phyloP scores from a whole-genome alignment of 1,284 basidiomycete species.

The Leccinum pseudoinsigne region DNA sequence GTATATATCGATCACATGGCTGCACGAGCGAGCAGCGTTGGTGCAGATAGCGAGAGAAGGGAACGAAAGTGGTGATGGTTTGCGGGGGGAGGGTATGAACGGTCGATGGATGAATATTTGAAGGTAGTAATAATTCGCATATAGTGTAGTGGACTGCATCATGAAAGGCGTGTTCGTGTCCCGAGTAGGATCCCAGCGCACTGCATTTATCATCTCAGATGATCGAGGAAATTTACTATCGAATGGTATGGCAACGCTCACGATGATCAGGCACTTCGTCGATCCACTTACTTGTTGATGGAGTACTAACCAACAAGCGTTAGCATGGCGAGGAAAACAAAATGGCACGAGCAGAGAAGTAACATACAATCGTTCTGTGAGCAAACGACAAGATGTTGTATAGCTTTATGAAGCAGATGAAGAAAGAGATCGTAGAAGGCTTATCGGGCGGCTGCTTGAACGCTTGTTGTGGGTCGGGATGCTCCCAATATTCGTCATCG shows the following conservation, averaged over 20 bases:
- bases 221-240: not conserved
- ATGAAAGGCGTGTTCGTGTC: conserved; percentile 56
- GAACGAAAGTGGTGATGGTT: conserved; percentile 55
- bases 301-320: conserved; percentile 52
- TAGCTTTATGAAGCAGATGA: conserved; percentile 59
- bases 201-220: conserved; percentile 34
- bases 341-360: conserved; percentile 9
- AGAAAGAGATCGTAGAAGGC: conserved; percentile 54
- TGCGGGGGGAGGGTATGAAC: conserved; percentile 72
- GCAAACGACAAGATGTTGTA: conserved; percentile 66
- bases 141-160: conserved; percentile 69
- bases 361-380: conserved; percentile 61
- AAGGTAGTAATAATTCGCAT: conserved; percentile 68
- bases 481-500: conserved; percentile 78
- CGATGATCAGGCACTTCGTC: conserved; percentile 67
- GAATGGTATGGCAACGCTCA: conserved; percentile 35
- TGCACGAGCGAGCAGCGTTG: conserved; percentile 80
- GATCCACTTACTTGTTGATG: conserved; percentile 76
- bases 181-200: conserved; percentile 74
- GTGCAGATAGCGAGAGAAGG: conserved; percentile 84
- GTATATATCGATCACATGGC: conserved; percentile 66
- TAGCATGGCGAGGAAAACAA: not conserved
- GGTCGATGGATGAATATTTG: conserved; percentile 82
- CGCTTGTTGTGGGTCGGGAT: conserved; percentile 47
- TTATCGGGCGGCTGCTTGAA: conserved; percentile 60